Conservation (phyloP, 139 green algal species). For the Micractinium sp. region DNA sequence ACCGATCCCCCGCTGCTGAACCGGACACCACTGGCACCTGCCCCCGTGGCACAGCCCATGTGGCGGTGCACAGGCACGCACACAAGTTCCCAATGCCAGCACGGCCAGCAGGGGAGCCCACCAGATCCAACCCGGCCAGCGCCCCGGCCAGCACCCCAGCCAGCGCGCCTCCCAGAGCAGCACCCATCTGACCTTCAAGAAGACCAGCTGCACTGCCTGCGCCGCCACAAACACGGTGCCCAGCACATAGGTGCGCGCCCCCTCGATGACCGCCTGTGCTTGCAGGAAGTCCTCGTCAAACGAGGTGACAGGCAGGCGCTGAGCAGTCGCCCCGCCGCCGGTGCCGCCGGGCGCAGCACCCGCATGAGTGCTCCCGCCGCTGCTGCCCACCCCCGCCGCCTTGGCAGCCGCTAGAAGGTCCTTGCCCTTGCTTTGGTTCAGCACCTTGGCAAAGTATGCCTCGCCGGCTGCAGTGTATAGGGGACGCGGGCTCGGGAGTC, state of each 20-base stretch:
- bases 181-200: conserved; percentile 36
- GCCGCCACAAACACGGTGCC: background rate
- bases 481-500: background rate
- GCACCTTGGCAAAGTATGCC: conserved; percentile 36
- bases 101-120: no score
- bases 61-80: no score
- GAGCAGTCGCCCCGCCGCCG: background rate
- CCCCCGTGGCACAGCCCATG: no score
- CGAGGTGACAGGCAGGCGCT: conserved; percentile 12
- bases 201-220: conserved; percentile 36
- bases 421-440: conserved; percentile 20
- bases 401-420: conserved; percentile 27
- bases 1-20: no score
- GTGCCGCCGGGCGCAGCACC: background rate
- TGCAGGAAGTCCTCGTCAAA: conserved; percentile 34
- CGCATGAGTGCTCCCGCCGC: background rate
- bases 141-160: no score
- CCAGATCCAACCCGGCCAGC: no score
- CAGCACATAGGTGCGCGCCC: background rate
- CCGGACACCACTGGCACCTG: no score
- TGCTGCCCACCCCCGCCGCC: background rate
- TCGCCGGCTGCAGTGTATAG: conserved; percentile 2
- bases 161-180: background rate
- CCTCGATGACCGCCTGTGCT: conserved; percentile 6
- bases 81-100: no score